These are phyloP conservation scores for Citrus glauca DNA, from an alignment of 345 rosid genomes.

Conservation along the genomic window DNA sequence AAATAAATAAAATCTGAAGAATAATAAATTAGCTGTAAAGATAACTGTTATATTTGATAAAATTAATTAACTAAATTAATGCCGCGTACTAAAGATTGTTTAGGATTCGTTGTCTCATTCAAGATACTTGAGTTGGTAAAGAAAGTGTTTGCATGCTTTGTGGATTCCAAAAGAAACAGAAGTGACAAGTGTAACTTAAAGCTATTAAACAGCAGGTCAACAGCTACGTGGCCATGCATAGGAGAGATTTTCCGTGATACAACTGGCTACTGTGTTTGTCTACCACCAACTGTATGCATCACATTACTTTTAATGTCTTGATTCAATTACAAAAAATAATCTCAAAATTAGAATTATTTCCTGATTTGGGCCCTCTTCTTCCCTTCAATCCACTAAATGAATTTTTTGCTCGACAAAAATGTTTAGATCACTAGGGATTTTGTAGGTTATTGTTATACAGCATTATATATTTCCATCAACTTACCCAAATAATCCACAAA, in stretches of 20 bases:
- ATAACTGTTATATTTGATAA: no score
- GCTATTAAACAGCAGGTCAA: no score
- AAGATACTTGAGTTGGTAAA: background rate
- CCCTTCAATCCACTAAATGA: no score
- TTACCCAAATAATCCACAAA: constrained; percentile 50
- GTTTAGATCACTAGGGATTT: no score
- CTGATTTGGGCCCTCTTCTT: no score
- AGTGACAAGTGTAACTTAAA: background rate
- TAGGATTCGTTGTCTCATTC: background rate
- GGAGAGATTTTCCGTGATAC: background rate
- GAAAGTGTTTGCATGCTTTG: background rate
- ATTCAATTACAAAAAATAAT: background rate
- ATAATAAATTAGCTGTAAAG: no score
- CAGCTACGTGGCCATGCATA: background rate
- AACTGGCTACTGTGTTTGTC: background rate
- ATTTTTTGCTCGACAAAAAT: no score
- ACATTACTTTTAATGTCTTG: background rate
- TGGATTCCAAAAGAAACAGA: background rate
- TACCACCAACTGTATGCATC: background rate
- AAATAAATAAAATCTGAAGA: no score
- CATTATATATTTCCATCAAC: background rate
- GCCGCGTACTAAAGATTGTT: background rate
- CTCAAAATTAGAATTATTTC: no score
- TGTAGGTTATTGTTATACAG: no score
- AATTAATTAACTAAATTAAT: no score